These are phyloP conservation scores for Exophiala sp. DNA, from an alignment of 2,329 filamentous ascomycete genomes.

Conservation along the genomic window DNA sequence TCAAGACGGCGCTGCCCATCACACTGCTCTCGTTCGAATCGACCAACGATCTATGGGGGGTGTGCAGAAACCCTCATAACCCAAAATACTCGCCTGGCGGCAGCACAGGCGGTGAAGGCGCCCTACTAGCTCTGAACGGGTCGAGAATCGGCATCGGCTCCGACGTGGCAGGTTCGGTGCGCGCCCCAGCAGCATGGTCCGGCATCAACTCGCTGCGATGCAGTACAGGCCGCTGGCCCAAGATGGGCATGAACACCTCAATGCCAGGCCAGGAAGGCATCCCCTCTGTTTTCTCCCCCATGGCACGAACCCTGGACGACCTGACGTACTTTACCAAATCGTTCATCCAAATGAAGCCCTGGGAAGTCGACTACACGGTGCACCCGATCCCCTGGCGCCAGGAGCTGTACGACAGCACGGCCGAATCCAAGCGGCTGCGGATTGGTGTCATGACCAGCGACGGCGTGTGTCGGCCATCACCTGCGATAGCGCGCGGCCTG, in stretches of 20 bases:
- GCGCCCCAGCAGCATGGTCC: conserved; percentile 80
- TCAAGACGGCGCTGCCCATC: conserved; percentile 85
- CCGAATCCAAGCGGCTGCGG: conserved; percentile 57
- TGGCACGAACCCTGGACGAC: conserved; percentile 80
- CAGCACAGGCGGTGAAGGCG: conserved; percentile 78
- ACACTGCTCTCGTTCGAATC: conserved; percentile 84
- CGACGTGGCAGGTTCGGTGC: conserved; percentile 84
- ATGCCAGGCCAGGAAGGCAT: conserved; percentile 93
- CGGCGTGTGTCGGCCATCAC: conserved; percentile 75
- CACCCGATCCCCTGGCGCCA: conserved; percentile 77
- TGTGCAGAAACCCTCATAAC: conserved; percentile 76
- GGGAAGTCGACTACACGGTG: conserved; percentile 80
- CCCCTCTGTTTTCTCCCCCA: conserved; percentile 82
- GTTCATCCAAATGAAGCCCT: conserved; percentile 74
- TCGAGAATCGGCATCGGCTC: conserved; percentile 85
- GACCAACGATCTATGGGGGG: conserved; percentile 73
- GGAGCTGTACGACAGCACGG: conserved; percentile 54
- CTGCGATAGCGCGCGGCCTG: conserved; percentile 73
- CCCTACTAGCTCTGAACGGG: conserved; percentile 71
- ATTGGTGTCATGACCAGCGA: conserved; percentile 75
- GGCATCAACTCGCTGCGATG: conserved; percentile 83
- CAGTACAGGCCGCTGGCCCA: conserved; percentile 85
- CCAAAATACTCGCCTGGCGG: conserved; percentile 79
- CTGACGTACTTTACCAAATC: conserved; percentile 75
- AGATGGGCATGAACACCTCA: conserved; percentile 72